Evolutionary conservation across 306 rosid genomes (phyloP).

Genomic region (Prunus padus): DNA sequence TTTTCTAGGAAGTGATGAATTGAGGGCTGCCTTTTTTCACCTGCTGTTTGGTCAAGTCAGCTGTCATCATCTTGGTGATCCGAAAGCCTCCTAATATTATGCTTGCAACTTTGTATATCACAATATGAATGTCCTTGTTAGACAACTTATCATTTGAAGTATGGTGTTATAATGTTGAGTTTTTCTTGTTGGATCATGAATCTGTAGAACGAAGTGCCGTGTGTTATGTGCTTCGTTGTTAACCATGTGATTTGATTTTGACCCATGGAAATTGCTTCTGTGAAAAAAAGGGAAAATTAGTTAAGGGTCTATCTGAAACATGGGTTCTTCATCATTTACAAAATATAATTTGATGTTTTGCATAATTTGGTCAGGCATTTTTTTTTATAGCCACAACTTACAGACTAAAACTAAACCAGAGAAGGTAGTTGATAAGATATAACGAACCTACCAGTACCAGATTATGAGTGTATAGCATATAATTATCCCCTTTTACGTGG

Average conservation of each 20-base stretch:
- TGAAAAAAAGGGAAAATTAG: not conserved
- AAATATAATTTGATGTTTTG: too few species aligned
- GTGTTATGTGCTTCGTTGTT: not conserved
- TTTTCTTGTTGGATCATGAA: too few species aligned
- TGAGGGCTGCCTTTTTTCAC: constrained; percentile 14
- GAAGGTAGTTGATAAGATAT: not conserved
- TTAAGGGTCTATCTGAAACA: not conserved
- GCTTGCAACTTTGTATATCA: constrained; percentile 4
- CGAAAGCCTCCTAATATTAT: constrained; percentile 6
- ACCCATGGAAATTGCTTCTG: not conserved
- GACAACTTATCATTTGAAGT: not conserved
- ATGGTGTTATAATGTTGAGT: not conserved
- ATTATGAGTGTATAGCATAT: not conserved
- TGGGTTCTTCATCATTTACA: too few species aligned
- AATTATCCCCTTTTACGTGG: constrained; percentile 5
- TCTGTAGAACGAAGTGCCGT: too few species aligned
- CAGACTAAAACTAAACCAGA: not conserved
- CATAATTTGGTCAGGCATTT: not conserved
- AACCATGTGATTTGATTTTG: constrained; percentile 3
- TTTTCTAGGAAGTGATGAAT: not conserved
- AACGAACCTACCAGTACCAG: not conserved
- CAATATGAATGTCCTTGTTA: not conserved
- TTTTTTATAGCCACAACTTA: not conserved
- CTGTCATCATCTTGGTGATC: constrained; percentile 77
- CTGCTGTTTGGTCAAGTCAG: constrained; percentile 10